phyloP scores from a whole-genome alignment of 2,329 filamentous ascomycete genomes.

The Neoarthrinium moseri region DNA sequence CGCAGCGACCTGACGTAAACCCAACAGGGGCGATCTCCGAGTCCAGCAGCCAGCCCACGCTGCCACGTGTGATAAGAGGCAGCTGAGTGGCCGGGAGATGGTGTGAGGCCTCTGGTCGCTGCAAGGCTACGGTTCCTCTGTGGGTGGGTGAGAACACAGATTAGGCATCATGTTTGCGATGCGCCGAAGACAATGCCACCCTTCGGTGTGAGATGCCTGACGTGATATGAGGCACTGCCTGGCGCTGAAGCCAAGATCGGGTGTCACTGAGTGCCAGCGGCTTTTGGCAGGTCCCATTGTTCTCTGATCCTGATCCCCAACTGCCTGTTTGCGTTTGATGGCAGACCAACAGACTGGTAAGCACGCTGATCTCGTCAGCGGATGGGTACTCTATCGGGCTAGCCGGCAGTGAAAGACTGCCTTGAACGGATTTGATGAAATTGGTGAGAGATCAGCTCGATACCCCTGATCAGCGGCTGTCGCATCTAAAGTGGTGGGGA shows the following conservation, averaged over 20 bases:
- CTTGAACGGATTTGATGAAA: too few species aligned
- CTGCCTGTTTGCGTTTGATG: not conserved
- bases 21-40: constrained; percentile 4
- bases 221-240: not conserved
- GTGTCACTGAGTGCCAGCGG: not conserved
- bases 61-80: constrained; percentile 11
- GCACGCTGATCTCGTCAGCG: too few species aligned
- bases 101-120: not conserved
- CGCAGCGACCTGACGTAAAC: constrained; percentile 6
- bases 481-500: not conserved
- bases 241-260: not conserved
- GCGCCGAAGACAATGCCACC: not conserved
- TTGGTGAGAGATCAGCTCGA: not conserved
- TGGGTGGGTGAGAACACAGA: constrained; percentile 1
- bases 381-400: too few species aligned
- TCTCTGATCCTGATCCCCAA: not conserved
- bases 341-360: too few species aligned
- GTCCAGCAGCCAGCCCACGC: not conserved
- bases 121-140: not conserved
- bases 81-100: too few species aligned
- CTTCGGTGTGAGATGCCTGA: not conserved
- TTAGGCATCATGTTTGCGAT: not conserved
- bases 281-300: constrained; percentile 2
- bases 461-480: constrained; percentile 1
- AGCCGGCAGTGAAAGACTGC: too few species aligned